Percentiles rank a stretch among this genome's conserved stretches.
Evolutionary conservation across 345 rosid genomes (phyloP).

Genomic region (Salix dunnii): DNA sequence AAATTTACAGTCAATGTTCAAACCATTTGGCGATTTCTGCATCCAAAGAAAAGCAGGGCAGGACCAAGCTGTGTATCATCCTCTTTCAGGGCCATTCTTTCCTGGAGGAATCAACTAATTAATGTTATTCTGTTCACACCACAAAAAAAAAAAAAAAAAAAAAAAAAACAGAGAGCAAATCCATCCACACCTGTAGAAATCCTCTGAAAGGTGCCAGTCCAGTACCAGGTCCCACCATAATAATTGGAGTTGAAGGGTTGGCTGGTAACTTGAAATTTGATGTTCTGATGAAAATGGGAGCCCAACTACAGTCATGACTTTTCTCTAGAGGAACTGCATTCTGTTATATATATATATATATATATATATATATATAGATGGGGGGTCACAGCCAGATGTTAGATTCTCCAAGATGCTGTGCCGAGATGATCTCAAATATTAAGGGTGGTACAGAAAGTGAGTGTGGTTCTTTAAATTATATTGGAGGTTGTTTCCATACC

Average conservation of each 20-base stretch:
- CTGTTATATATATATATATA: not conserved
- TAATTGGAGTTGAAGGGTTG: slow-evolving; percentile 28
- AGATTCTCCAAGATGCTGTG: not conserved
- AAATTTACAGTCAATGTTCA: not conserved
- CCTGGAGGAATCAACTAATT: slow-evolving; percentile 13
- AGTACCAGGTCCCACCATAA: slow-evolving; percentile 37
- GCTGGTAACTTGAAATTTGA: slow-evolving; percentile 31
- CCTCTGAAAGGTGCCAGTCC: slow-evolving; percentile 36
- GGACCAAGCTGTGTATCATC: slow-evolving; percentile 25
- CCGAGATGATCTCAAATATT: not conserved
- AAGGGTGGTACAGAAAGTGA: not conserved
- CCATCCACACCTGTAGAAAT: slow-evolving; percentile 24
- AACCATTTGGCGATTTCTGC: slow-evolving; percentile 33
- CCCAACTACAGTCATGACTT: slow-evolving; percentile 28
- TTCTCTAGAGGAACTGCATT: slow-evolving; percentile 28
- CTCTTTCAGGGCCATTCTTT: slow-evolving; percentile 29
- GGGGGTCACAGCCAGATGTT: not conserved
- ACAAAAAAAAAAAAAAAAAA: not conserved
- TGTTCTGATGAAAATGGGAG: slow-evolving; percentile 29
- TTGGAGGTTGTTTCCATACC: slow-evolving; percentile 6
- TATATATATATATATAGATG: too few species aligned
- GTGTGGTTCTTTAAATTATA: not conserved
- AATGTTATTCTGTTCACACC: not conserved
- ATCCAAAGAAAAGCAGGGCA: slow-evolving; percentile 29
- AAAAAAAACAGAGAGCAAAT: not conserved